Base-by-base conservation (phyloP, 257 asterid species). In the Avicennia marina region DNA sequence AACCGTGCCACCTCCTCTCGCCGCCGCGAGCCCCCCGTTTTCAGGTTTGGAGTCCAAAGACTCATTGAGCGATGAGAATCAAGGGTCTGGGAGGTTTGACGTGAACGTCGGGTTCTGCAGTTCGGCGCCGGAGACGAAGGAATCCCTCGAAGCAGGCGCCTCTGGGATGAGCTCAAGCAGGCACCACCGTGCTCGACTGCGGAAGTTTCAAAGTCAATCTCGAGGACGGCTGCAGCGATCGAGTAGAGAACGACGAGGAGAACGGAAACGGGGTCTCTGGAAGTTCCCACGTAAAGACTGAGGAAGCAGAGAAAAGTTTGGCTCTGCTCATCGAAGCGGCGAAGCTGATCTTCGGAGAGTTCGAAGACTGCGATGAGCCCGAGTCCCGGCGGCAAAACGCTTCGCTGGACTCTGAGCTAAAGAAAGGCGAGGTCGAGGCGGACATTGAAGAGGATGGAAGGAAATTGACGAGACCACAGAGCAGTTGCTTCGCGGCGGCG, bases 281-380 rank as follows among this genome's bases (percentile, higher is more conserved):
- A 11, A 33, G 22, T 21, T 21, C 65, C 4, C 47, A 36, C 47
- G 19, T 4, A 21, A 13, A 11, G 17, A 51, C 11, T 40, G 67
- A 27, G 11, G 62, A 41, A 9, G 58, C 16, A 16, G 52, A 32
- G 53, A 59, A 3, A 20, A 62, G 48, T 25, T 20, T 77, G 65
- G 63, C 26, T 2, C 62, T 76, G 55, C 83, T 75, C 13, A 69
- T 65, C 32, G 70, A 78, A 59, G 85, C 85, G 0, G 79, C 80
- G 13, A 45, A 58, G 60, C 40, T 73, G 53, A 63, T 73, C 31
- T 67, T 75, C 9, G 78, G 80, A 19, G 78, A 63, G 26, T 61
- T 60, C 17, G 27, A 41, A 19, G 77, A 61, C 7, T 53, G 50
- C 6, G 56, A 48, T 18, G 10, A 44, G 6, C 12, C 55, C 10